Base-by-base conservation (phyloP, 1,284 basidiomycete genomes). In the Ustilago esculenta region DNA sequence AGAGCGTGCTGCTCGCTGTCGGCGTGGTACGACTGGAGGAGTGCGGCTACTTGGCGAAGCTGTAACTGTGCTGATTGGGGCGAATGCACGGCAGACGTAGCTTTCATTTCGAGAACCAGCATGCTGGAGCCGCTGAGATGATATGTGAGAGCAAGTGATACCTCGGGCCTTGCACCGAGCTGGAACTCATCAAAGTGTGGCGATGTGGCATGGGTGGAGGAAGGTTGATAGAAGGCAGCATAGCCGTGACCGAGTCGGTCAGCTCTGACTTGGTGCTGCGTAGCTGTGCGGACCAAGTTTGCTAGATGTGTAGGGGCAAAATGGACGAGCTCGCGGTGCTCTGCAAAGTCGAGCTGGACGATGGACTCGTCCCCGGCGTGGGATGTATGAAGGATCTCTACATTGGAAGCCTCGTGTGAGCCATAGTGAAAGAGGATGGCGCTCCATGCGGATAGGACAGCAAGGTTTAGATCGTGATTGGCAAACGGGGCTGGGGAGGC, bases 71-170 rank as follows among this genome's bases (percentile, higher is more conserved):
- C 76, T 10, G 76, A 78, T 2, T 46, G 53, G 3, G 57, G 20
- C 14, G 71, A 63, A 27, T 78, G 76, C 2, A 76, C 61, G 7
- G 59, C 24, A 5, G 66, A 57, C 12, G 70, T 52, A 9, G 74
- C 74, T 34, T 67, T 66, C 29, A 71, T 42, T 5, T 52, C 17
- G 21, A 71, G 63, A 15, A 37, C 7, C n/a, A 70, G 51, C 5
- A 42, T 43, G 5, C 37, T 18, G 21, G 29, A 15, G 5, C 40
- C 17, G 2, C 17, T 8, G 17, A 60, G 8, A 18, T 50, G 52
- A 18, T 53, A 66, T 15, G 58, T 54, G 9, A 66, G 51, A 24
- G 63, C 63, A 8, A 71, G 51, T 23, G 63, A 63, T 24, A 71
- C 32, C 20, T 66, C 49, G 8, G 56, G 56, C 15, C 51, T 49